phyloP scores from a whole-genome alignment of 495 filamentous ascomycete species.

The Penicillium coprophilum region DNA sequence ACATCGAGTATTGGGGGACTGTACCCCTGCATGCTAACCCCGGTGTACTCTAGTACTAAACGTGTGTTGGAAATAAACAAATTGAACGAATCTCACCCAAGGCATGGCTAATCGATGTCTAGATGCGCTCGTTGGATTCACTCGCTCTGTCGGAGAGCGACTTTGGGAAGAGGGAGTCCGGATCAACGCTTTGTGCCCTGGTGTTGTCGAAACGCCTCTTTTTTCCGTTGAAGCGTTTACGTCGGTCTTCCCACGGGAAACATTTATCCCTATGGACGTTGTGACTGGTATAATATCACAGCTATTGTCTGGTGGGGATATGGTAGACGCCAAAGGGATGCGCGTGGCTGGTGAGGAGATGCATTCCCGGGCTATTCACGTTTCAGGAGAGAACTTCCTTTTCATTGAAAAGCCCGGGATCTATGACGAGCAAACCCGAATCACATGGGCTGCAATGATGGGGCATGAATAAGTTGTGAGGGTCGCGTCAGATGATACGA shows the following conservation, averaged over 20 bases:
- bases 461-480: background rate
- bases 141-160: slow-evolving; percentile 15
- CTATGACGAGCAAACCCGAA: slow-evolving; percentile 1
- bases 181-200: slow-evolving; percentile 24
- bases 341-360: slow-evolving; percentile 11
- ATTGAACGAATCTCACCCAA: no score
- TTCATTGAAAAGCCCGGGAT: slow-evolving; percentile 18
- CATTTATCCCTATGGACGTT: slow-evolving; percentile 12
- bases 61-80: slow-evolving; percentile 12
- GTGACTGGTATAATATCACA: slow-evolving; percentile 11
- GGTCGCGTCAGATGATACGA: no score
- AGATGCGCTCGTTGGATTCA: slow-evolving; percentile 24
- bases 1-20: slow-evolving; percentile 24
- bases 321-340: slow-evolving; percentile 17
- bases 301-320: slow-evolving; percentile 12
- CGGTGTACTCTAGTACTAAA: slow-evolving; percentile 20
- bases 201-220: slow-evolving; percentile 18
- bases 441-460: slow-evolving; percentile 11
- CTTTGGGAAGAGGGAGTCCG: slow-evolving; percentile 21
- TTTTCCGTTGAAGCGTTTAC: slow-evolving; percentile 4
- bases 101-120: background rate
- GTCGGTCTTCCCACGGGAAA: slow-evolving; percentile 8
- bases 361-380: slow-evolving; percentile 15
- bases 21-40: slow-evolving; percentile 20
- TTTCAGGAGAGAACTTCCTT: slow-evolving; percentile 16